These are phyloP conservation scores for Aphanomyces invadans DNA, from an alignment of 352 stramenopile genomes.

Conservation along the genomic window DNA sequence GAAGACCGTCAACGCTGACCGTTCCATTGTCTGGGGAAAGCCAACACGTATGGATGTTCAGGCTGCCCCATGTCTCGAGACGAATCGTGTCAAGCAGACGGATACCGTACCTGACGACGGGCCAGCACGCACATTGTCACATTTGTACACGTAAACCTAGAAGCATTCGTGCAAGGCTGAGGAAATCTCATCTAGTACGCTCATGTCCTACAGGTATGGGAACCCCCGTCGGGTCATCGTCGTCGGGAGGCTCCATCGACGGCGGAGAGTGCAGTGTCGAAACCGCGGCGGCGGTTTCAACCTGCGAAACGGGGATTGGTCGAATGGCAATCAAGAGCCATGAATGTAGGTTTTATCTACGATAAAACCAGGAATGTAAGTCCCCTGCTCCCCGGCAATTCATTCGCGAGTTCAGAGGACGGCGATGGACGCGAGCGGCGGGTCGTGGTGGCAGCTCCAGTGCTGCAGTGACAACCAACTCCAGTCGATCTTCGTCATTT, in stretches of 20 bases:
- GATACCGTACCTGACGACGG: neutral
- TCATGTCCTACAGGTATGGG: slow-evolving; percentile 6
- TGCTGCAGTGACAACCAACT: slow-evolving; percentile 87
- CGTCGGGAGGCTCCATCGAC: slow-evolving; percentile 15
- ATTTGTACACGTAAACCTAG: slow-evolving; percentile 11
- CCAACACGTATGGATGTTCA: too few relatives aligned
- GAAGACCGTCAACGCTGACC: neutral
- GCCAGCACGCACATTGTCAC: neutral
- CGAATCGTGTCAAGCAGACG: too few relatives aligned
- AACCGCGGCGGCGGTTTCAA: neutral
- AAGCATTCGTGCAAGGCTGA: neutral
- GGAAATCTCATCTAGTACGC: neutral
- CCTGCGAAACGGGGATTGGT: neutral
- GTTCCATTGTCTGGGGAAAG: neutral
- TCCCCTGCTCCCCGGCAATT: too few relatives aligned
- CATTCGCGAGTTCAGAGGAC: neutral
- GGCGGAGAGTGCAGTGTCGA: neutral
- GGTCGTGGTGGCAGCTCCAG: slow-evolving; percentile 38
- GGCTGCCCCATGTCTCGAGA: too few relatives aligned
- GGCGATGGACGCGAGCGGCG: neutral
- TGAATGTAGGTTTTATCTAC: neutral
- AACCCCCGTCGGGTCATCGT: slow-evolving; percentile 3
- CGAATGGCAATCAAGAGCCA: neutral
- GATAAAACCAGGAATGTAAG: too few relatives aligned
- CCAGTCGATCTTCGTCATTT: slow-evolving; percentile 82